Evolutionary conservation across 116 monocot genomes (phyloP).

Genomic region (Papilionanthe hybrid): DNA sequence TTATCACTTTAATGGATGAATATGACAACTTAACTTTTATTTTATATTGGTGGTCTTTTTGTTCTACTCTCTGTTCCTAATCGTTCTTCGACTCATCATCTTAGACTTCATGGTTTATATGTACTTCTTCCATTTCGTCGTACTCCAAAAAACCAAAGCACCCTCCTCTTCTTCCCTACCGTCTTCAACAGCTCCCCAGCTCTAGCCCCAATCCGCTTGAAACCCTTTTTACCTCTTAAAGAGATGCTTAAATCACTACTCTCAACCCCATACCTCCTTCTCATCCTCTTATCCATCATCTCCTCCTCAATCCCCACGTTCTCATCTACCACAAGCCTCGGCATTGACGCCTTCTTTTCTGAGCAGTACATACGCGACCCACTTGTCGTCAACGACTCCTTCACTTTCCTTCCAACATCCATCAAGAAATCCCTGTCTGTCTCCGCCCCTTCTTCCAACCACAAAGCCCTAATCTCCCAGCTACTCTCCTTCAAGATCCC

Average conservation of each 20-base stretch:
- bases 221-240: neutral
- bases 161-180: neutral
- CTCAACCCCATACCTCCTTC: constrained; percentile 31
- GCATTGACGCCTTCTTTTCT: constrained; percentile 79
- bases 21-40: no score
- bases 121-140: no score
- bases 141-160: no score
- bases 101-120: no score
- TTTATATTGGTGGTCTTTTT: no score
- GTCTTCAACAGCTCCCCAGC: neutral
- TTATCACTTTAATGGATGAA: no score
- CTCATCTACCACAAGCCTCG: constrained; percentile 22
- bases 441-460: constrained; percentile 13
- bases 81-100: no score
- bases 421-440: constrained; percentile 32
- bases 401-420: constrained; percentile 35
- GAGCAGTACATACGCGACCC: constrained; percentile 45
- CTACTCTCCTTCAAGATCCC: constrained; percentile 45
- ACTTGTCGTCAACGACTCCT: constrained; percentile 56
- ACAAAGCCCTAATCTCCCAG: constrained; percentile 22
- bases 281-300: constrained; percentile 15
- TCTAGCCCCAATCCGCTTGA: neutral
- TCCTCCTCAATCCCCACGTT: constrained; percentile 1
- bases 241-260: constrained; percentile 14
- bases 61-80: no score